phyloP scores from a whole-genome alignment of 176 grass and related monocot species.

The Rhynchospora pubera region DNA sequence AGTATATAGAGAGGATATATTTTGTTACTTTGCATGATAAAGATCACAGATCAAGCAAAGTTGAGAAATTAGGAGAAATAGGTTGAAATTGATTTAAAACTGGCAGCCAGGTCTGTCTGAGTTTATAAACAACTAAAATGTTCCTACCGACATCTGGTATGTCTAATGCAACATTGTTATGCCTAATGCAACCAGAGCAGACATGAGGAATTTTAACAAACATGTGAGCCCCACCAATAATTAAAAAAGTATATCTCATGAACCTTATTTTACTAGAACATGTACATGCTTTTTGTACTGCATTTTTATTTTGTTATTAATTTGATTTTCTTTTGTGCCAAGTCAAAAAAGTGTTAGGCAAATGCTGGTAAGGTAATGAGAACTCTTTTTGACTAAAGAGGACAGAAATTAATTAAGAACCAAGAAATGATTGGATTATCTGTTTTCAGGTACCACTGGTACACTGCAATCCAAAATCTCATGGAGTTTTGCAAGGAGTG shows the following conservation, averaged over 20 bases:
- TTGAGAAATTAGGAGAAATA: background rate
- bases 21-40: background rate
- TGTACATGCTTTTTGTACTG: too few relatives aligned
- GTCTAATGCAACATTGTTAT: background rate
- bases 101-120: background rate
- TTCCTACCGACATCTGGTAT: background rate
- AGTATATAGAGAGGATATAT: background rate
- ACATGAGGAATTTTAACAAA: background rate
- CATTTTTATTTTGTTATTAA: too few relatives aligned
- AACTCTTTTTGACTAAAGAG: conserved; percentile 2
- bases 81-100: background rate
- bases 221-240: background rate
- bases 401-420: background rate
- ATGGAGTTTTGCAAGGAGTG: too few relatives aligned
- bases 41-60: background rate
- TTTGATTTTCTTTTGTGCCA: background rate
- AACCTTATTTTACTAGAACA: background rate
- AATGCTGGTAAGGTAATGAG: conserved; percentile 1
- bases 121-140: background rate
- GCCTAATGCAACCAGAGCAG: background rate
- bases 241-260: background rate
- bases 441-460: too few relatives aligned
- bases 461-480: too few relatives aligned
- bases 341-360: conserved; percentile 15
- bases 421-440: background rate